Base-by-base conservation (phyloP, 2,329 filamentous ascomycete species). In the Phoma sp. region DNA sequence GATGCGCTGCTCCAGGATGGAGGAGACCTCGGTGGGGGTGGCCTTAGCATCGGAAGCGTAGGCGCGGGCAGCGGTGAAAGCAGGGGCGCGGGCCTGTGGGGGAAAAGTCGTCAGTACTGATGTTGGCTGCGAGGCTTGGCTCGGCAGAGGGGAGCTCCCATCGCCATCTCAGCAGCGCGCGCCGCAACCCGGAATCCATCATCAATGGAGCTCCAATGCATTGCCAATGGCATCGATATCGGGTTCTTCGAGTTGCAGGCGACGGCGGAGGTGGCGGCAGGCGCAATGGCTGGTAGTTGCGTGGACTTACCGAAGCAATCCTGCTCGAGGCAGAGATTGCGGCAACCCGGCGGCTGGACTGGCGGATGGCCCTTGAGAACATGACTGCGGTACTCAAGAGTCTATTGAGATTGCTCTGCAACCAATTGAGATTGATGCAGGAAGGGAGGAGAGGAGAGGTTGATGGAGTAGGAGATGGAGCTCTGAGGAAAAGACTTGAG, bases 1-100 rank as follows among this genome's bases (percentile, higher is more conserved):
- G 77, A 99, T 99, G 82, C 93, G 88, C 87, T 98, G 93, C 86
- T 98, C 95, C 78, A 99, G 90, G 81, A 99, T 98, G 72, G 93
- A 97, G 71, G 95, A 98, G 74, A 98, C 93, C 86, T 99, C 95
- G 75, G 93, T 99, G 72, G 95, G 95, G 59, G 92, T 81, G 74
- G 95, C 92, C 87, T 98, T 98, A 70, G 91, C 89, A 76, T 96
- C 93, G 81, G 88, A 83, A 78, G 91, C 93, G 83, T 96, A 98
- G 80, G 86, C 86, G 82, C 95, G 91, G 71, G 85, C 83, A 83
- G 86, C 89, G 83, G 88, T 82, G 79, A 85, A 84, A 78, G 86
- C 88, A 78, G 92, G 90, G 84, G 89, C 89, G 86, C 93, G 93
- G 80, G 86, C 85, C 93, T 97, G 80, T 72, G 69, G 66, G 72